Conservation (phyloP, 108 stramenopile genomes). For the Chaetoceros muelleri region DNA sequence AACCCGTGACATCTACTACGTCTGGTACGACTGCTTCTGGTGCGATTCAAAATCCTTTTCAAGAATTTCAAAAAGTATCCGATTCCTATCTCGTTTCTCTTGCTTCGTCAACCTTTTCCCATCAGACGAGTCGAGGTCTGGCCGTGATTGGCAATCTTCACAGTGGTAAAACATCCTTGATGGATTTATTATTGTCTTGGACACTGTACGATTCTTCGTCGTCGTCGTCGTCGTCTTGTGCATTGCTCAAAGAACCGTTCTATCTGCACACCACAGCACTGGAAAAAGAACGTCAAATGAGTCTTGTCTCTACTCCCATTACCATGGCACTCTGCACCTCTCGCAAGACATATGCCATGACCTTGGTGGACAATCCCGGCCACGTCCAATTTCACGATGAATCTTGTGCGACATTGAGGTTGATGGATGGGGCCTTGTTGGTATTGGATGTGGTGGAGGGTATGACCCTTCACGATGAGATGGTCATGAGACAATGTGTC, state of each 20-base stretch:
- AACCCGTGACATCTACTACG: neutral
- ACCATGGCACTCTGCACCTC: conserved; percentile 75
- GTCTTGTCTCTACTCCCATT: conserved; percentile 84
- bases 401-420: conserved; percentile 74
- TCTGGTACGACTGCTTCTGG: neutral
- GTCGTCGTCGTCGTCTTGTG: conserved; percentile 23
- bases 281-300: conserved; percentile 91
- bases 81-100: conserved; percentile 47
- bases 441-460: conserved; percentile 97
- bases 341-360: conserved; percentile 84
- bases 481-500: conserved; percentile 70
- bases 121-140: conserved; percentile 61
- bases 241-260: conserved; percentile 38
- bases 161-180: conserved; percentile 88
- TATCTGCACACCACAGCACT: conserved; percentile 82
- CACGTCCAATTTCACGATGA: conserved; percentile 95
- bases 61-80: conserved; percentile 4
- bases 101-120: conserved; percentile 59
- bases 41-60: neutral
- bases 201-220: conserved; percentile 34
- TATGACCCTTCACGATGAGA: conserved; percentile 89
- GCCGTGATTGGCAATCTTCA: conserved; percentile 94
- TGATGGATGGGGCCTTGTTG: conserved; percentile 81
- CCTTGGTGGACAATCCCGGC: conserved; percentile 92
- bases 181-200: conserved; percentile 76